Evolutionary conservation across 108 stramenopile species (phyloP).

Genomic region (Seminavis robusta): DNA sequence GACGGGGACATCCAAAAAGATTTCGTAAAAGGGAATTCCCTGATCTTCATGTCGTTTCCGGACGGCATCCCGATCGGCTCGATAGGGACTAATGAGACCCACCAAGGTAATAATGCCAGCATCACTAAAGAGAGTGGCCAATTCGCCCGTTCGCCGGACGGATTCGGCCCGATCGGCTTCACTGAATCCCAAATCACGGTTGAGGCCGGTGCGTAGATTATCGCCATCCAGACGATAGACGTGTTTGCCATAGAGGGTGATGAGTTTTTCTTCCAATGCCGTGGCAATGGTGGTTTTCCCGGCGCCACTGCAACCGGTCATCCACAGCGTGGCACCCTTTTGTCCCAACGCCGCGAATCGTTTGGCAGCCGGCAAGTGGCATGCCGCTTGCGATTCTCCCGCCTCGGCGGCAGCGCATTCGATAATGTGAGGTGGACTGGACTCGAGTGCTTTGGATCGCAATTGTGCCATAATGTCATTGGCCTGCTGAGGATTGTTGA

Average conservation of each 20-base stretch:
- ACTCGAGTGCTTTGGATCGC: slow-evolving; percentile 68
- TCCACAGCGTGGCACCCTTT: slow-evolving; percentile 98
- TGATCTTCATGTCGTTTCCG: slow-evolving; percentile 95
- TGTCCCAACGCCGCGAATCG: slow-evolving; percentile 91
- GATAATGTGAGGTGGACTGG: slow-evolving; percentile 95
- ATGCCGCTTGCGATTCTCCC: slow-evolving; percentile 89
- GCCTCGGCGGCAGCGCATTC: slow-evolving; percentile 91
- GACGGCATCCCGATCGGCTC: slow-evolving; percentile 88
- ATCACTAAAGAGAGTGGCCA: slow-evolving; percentile 94
- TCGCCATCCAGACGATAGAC: slow-evolving; percentile 98
- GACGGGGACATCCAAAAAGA: slow-evolving; percentile 97
- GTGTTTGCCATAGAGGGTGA: slow-evolving; percentile 92
- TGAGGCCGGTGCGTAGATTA: slow-evolving; percentile 93
- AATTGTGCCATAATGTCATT: slow-evolving; percentile 61
- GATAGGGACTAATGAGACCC: slow-evolving; percentile 93
- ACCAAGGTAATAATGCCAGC: slow-evolving; percentile 96
- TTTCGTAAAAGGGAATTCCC: slow-evolving; percentile 97
- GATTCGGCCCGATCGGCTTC: slow-evolving; percentile 94
- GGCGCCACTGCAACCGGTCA: slow-evolving; percentile 94
- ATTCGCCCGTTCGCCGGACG: slow-evolving; percentile 95
- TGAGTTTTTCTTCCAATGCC: slow-evolving; percentile 92
- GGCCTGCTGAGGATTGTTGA: slow-evolving; percentile 16
- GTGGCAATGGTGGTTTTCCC: slow-evolving; percentile 98
- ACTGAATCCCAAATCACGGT: slow-evolving; percentile 93
- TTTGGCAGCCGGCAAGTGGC: slow-evolving; percentile 82